Conservation (phyloP, 2,329 filamentous ascomycete species). For the Geoglossum cookeanum region DNA sequence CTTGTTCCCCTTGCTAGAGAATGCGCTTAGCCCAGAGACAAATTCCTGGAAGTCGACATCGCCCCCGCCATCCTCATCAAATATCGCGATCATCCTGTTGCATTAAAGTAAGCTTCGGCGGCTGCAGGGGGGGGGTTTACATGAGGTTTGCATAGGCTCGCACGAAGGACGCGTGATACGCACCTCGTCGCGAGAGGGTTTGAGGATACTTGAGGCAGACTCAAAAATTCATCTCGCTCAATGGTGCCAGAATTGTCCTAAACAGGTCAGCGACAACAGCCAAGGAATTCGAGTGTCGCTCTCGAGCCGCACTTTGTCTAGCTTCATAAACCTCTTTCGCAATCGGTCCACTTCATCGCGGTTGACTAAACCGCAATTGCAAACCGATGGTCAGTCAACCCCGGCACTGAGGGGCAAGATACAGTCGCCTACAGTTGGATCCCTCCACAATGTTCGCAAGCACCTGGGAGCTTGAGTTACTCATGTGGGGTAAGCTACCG, state of each 20-base stretch:
- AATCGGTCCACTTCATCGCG: constrained; percentile 91
- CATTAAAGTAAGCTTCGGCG: background rate
- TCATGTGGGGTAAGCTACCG: constrained; percentile 19
- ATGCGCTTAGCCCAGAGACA: constrained; percentile 82
- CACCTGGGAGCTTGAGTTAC: constrained; percentile 43
- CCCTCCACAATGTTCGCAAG: constrained; percentile 92
- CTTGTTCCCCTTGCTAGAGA: constrained; percentile 96
- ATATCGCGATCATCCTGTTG: constrained; percentile 88
- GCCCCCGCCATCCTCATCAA: constrained; percentile 94
- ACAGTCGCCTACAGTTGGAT: constrained; percentile 61
- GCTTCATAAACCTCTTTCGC: constrained; percentile 96
- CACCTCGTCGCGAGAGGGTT: constrained; percentile 93
- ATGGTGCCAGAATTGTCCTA: constrained; percentile 97
- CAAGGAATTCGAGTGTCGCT: constrained; percentile 23
- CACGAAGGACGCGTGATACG: constrained; percentile 9
- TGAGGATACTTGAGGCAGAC: constrained; percentile 88
- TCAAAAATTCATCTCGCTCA: constrained; percentile 95
- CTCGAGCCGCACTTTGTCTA: constrained; percentile 80
- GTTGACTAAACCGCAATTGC: constrained; percentile 48
- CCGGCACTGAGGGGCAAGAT: constrained; percentile 2
- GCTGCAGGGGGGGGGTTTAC: background rate
- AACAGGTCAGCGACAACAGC: constrained; percentile 4
- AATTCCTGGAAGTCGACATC: constrained; percentile 99
- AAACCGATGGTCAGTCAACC: background rate
- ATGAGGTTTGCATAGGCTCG: background rate